phyloP scores from a whole-genome alignment of 2,329 filamentous ascomycete genomes.

The Harringtonia lauricola region DNA sequence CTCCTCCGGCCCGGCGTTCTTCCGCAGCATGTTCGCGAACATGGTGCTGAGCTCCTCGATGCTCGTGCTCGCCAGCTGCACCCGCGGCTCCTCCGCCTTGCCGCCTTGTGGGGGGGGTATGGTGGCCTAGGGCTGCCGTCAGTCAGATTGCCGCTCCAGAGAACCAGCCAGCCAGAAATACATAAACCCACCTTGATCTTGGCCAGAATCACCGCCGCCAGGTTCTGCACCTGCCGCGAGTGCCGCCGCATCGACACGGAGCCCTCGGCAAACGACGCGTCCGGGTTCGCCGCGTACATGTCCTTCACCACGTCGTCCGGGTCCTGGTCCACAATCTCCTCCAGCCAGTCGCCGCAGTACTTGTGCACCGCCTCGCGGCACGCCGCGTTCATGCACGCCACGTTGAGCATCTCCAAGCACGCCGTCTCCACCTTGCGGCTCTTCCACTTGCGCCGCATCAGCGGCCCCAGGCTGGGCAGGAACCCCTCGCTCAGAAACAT shows the following conservation, averaged over 20 bases:
- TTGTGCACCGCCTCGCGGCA: constrained; percentile 79
- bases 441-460: constrained; percentile 73
- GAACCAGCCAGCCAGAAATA: too few species aligned
- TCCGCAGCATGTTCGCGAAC: constrained; percentile 56
- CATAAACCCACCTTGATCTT: constrained; percentile 56
- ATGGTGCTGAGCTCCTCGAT: constrained; percentile 55
- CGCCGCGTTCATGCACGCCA: constrained; percentile 72
- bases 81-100: neutral
- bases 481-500: constrained; percentile 88
- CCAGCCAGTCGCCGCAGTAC: constrained; percentile 78
- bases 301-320: constrained; percentile 41
- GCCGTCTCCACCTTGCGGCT: constrained; percentile 78
- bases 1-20: constrained; percentile 34
- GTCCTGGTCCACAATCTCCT: constrained; percentile 68
- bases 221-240: constrained; percentile 48
- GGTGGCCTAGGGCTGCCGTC: constrained; percentile 40
- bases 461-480: constrained; percentile 60
- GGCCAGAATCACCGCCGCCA: constrained; percentile 65
- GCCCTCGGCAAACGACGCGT: constrained; percentile 46
- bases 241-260: constrained; percentile 51
- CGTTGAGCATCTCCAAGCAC: constrained; percentile 80
- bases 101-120: constrained; percentile 26
- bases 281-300: constrained; percentile 38
- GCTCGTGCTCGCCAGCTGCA: constrained; percentile 44
- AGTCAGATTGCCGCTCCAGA: constrained; percentile 30